A percentile compares a stretch with the other conserved stretches of the same genome.
phyloP scores from a whole-genome alignment of 805 yeast species.

The Candida berthetii region DNA sequence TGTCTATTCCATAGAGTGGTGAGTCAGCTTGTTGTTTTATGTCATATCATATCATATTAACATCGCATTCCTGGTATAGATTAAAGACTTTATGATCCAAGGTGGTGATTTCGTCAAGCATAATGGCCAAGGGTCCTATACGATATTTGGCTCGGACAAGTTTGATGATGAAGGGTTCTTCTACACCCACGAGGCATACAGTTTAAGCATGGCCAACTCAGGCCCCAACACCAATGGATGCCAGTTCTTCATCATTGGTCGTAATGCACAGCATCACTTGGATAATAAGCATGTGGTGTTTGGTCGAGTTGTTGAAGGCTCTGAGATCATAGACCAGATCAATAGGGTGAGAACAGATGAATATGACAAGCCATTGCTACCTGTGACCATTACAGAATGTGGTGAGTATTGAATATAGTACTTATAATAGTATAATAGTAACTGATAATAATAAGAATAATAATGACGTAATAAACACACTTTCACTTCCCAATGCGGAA shows the following conservation, averaged over 20 bases:
- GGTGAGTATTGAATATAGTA: slow-evolving; percentile 28
- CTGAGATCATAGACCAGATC: slow-evolving; percentile 18
- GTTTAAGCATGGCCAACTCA: slow-evolving; percentile 33
- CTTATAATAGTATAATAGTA: too few relatives aligned
- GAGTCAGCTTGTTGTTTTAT: neutral
- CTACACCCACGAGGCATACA: slow-evolving; percentile 23
- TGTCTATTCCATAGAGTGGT: slow-evolving; percentile 30
- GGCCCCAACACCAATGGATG: slow-evolving; percentile 42
- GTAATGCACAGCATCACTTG: slow-evolving; percentile 26
- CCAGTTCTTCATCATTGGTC: slow-evolving; percentile 34
- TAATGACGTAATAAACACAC: neutral
- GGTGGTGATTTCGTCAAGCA: slow-evolving; percentile 41
- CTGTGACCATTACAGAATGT: slow-evolving; percentile 24
- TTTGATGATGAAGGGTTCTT: slow-evolving; percentile 40
- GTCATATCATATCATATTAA: too few relatives aligned
- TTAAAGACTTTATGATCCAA: slow-evolving; percentile 38
- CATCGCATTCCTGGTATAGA: too few relatives aligned
- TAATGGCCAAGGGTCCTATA: slow-evolving; percentile 37
- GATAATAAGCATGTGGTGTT: slow-evolving; percentile 45
- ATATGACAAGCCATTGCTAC: slow-evolving; percentile 19
- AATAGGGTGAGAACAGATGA: slow-evolving; percentile 22
- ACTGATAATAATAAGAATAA: too few relatives aligned
- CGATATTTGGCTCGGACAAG: slow-evolving; percentile 32
- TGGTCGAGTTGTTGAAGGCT: slow-evolving; percentile 40
- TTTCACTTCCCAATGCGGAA: neutral